Base-by-base conservation (phyloP, 805 yeast genomes). In the Pichia ethanolica region DNA sequence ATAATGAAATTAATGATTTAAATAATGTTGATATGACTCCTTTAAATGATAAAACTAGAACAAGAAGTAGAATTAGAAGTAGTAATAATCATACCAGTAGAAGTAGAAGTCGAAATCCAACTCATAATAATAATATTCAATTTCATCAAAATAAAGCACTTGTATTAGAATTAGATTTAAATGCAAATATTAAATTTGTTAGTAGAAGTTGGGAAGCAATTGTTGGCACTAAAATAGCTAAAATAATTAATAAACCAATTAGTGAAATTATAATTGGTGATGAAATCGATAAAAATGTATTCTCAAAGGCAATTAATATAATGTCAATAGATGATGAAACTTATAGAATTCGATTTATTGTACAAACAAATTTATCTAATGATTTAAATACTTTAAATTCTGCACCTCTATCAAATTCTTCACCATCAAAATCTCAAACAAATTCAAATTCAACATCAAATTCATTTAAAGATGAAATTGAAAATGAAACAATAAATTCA, bases 141-240 rank as follows among this genome's bases (percentile, higher is more conserved):
- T 34, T 30, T 9, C 34, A 43, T 33, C 46, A 42, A 28, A 45
- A 39, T 28, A 49, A 45, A 26, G 82, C 88, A 11, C 81, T 83
- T n/a, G 83, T 91, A 4, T 68, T 91, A 67, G 99, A 91, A 65
- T 69, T 93, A 53, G 90, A 84, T 59, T 67, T 89, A 61, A 83
- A 83, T 58, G 89, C 97, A 33, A 79, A 75, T 35, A 82, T 93
- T n/a, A 76, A 77, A 47, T 87, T 85, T 63, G 64, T 89, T 28
- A 78, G 91, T 53, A 78, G 77, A 54, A 78, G 83, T 55, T 91
- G 97, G 97, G 84, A 82, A 55, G 61, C 74, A 8, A 74, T 89
- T 7, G 87, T 88, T 9, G 95, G 95, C 1, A 83, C 89, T 0
- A 71, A 71, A 12, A 70, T 77, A 5, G 63, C 68, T 11, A 79